Conservation (phyloP, 1,284 basidiomycete species). For the Trametes sp. region DNA sequence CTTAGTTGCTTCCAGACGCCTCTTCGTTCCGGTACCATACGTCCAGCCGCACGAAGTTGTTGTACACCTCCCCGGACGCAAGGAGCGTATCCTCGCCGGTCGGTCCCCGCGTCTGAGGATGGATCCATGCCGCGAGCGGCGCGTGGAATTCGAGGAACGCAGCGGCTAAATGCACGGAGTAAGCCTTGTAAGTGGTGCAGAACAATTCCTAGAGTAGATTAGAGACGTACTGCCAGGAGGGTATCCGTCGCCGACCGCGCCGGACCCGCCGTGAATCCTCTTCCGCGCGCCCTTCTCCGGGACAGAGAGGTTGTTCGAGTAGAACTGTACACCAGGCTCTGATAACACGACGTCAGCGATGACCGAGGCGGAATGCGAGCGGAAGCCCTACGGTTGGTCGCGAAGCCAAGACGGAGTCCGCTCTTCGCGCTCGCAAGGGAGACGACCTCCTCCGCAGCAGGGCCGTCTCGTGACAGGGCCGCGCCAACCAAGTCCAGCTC, state of each 20-base stretch:
- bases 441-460: constrained; percentile 50
- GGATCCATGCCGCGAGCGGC: constrained; percentile 49
- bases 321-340: constrained; percentile 81
- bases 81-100: constrained; percentile 44
- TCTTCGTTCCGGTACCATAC: constrained; percentile 39
- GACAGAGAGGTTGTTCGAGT: constrained; percentile 64
- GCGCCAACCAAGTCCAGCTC: constrained; percentile 57
- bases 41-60: constrained; percentile 45
- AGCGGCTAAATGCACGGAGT: constrained; percentile 54
- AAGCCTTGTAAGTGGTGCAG: neutral
- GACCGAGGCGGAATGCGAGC: constrained; percentile 36
- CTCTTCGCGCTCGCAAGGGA: constrained; percentile 64
- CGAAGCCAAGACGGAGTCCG: constrained; percentile 66
- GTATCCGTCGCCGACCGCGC: constrained; percentile 66
- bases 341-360: neutral
- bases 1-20: neutral
- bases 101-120: constrained; percentile 39
- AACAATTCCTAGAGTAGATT: neutral
- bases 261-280: constrained; percentile 79
- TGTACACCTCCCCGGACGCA: constrained; percentile 45
- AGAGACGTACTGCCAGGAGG: constrained; percentile 56
- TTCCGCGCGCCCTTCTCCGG: constrained; percentile 62
- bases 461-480: constrained; percentile 54
- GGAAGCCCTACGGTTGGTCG: constrained; percentile 69
- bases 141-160: constrained; percentile 82